Conservation (phyloP, 441 rosid genomes). For the Corymbia citriodora region DNA sequence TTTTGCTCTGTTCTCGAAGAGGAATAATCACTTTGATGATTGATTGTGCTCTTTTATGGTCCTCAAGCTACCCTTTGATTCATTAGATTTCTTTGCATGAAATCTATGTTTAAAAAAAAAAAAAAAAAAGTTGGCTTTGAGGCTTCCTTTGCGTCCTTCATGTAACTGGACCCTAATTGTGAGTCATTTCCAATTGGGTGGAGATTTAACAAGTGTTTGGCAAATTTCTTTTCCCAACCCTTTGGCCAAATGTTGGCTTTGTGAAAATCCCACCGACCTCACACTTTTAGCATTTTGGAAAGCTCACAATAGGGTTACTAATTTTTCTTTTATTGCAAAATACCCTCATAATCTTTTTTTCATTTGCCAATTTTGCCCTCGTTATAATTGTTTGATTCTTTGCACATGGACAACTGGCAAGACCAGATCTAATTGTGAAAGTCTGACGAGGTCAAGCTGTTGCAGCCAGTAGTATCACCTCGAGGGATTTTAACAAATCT, state of each 20-base stretch:
- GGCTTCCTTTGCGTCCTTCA: background rate
- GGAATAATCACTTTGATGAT: constrained; percentile 25
- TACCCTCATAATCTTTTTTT: background rate
- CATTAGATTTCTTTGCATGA: constrained; percentile 19
- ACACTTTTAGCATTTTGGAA: background rate
- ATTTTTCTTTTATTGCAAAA: background rate
- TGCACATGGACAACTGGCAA: background rate
- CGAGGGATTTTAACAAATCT: background rate
- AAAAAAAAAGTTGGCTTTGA: constrained; percentile 20
- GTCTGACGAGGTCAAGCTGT: background rate
- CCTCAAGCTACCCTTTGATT: constrained; percentile 1
- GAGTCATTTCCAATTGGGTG: background rate
- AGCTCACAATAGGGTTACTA: background rate
- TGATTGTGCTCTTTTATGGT: constrained; percentile 3
- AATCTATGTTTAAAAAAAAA: constrained; percentile 9
- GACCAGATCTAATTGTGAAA: background rate
- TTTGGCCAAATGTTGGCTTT: background rate
- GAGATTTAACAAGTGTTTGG: background rate
- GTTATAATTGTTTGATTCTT: too few species aligned
- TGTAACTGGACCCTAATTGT: background rate
- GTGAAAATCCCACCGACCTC: background rate
- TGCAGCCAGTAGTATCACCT: background rate
- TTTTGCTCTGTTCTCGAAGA: background rate
- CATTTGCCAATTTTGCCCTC: background rate
- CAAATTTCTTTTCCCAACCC: background rate